phyloP scores from a whole-genome alignment of 2,329 filamentous ascomycete genomes.

The Colletotrichum phormii region DNA sequence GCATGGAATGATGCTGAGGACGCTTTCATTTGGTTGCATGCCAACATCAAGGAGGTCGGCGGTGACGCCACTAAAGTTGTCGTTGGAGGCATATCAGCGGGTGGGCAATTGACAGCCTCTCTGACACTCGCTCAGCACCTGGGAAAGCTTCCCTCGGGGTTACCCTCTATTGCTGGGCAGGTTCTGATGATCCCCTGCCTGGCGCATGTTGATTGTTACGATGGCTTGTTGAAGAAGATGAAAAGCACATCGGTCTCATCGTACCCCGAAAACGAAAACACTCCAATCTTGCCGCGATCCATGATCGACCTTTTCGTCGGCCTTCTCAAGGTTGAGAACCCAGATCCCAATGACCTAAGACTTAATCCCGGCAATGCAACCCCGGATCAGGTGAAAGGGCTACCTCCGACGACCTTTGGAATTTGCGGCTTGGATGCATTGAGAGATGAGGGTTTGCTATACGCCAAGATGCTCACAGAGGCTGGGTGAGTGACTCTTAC shows the following conservation, averaged over 20 bases:
- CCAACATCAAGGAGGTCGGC: slow-evolving; percentile 51
- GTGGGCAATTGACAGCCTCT: slow-evolving; percentile 55
- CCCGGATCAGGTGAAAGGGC: slow-evolving; percentile 48
- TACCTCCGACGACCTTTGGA: slow-evolving; percentile 58
- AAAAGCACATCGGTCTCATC: slow-evolving; percentile 55
- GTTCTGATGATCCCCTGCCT: slow-evolving; percentile 62
- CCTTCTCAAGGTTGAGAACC: slow-evolving; percentile 42
- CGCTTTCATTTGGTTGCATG: slow-evolving; percentile 64
- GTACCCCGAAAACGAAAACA: slow-evolving; percentile 56
- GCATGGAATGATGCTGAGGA: slow-evolving; percentile 66
- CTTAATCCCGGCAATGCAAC: slow-evolving; percentile 52
- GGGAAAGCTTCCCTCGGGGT: slow-evolving; percentile 28
- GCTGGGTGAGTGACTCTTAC: slow-evolving; percentile 50
- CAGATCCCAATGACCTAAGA: slow-evolving; percentile 45
- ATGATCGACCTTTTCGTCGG: slow-evolving; percentile 47
- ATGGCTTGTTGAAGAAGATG: slow-evolving; percentile 48
- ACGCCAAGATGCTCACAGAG: slow-evolving; percentile 54
- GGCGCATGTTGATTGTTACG: slow-evolving; percentile 45
- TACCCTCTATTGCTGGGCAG: slow-evolving; percentile 58
- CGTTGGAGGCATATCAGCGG: slow-evolving; percentile 62
- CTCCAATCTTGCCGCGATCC: slow-evolving; percentile 59
- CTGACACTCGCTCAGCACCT: slow-evolving; percentile 54
- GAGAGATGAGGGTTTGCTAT: slow-evolving; percentile 61
- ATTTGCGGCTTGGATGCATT: slow-evolving; percentile 60
- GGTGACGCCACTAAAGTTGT: slow-evolving; percentile 54